A percentile compares a stretch with the other conserved stretches of the same genome.
Evolutionary conservation across 2,329 filamentous ascomycete species (phyloP).

Genomic region (Beauveria scarabaeidicola): DNA sequence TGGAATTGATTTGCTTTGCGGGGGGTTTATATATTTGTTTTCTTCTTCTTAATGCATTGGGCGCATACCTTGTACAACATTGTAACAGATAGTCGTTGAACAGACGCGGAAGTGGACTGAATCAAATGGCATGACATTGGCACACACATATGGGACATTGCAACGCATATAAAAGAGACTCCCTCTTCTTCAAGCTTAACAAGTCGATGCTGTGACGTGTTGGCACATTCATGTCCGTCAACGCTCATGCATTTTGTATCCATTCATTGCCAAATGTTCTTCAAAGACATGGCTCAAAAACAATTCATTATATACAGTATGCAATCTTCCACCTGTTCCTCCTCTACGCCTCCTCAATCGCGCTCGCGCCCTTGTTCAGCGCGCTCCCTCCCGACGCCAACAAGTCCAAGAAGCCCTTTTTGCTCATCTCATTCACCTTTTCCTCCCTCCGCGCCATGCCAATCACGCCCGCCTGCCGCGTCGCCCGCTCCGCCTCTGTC

Average conservation of each 20-base stretch:
- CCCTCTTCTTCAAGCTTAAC: slow-evolving; percentile 1
- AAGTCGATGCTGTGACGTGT: not conserved
- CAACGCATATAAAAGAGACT: slow-evolving; percentile 6
- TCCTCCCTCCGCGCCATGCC: slow-evolving; percentile 76
- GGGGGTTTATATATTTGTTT: not conserved
- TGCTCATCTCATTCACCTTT: slow-evolving; percentile 90
- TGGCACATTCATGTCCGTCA: not conserved
- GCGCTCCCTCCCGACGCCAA: slow-evolving; percentile 60
- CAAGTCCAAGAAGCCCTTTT: slow-evolving; percentile 90
- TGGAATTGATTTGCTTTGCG: not conserved
- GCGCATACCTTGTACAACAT: slow-evolving; percentile 6
- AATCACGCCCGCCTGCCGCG: slow-evolving; percentile 63
- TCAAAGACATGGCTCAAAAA: slow-evolving; percentile 2
- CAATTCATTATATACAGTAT: slow-evolving; percentile 10
- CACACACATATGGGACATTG: not conserved
- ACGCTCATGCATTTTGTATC: not conserved
- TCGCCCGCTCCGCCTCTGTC: slow-evolving; percentile 62
- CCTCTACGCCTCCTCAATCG: slow-evolving; percentile 46
- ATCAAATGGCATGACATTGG: not conserved
- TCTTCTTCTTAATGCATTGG: not conserved
- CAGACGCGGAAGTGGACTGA: not conserved
- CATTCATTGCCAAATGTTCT: slow-evolving; percentile 10
- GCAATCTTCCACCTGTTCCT: not conserved
- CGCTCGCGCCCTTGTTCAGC: slow-evolving; percentile 47
- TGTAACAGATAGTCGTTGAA: slow-evolving; percentile 1